phyloP scores from a whole-genome alignment of 495 filamentous ascomycete species.

The Thozetella sp. region DNA sequence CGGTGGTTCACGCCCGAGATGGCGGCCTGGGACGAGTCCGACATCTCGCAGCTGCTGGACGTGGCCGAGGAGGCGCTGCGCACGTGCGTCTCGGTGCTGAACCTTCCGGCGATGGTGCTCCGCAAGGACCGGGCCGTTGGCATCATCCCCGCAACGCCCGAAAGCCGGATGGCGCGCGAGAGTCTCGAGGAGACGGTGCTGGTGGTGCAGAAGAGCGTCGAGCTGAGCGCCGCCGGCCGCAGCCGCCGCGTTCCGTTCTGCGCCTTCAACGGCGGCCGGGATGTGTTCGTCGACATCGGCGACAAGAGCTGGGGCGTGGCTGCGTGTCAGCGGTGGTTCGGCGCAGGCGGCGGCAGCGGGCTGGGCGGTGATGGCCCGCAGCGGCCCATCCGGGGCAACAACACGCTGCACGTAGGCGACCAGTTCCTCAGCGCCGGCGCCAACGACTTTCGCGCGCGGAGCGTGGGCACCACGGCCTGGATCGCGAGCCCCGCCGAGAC shows the following conservation, averaged over 20 bases:
- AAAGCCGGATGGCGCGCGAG: conserved; percentile 76
- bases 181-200: conserved; percentile 95
- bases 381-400: conserved; percentile 42
- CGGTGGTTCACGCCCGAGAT: conserved; percentile 89
- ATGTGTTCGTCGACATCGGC: conserved; percentile 98
- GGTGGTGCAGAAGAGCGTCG: conserved; percentile 87
- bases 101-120: conserved; percentile 73
- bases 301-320: conserved; percentile 96
- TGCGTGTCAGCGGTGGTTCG: conserved; percentile 91
- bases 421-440: conserved; percentile 95
- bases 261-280: conserved; percentile 96
- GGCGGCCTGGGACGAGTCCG: conserved; percentile 76
- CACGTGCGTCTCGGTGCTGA: conserved; percentile 76
- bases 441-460: conserved; percentile 90
- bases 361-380: conserved; percentile 17
- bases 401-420: conserved; percentile 86
- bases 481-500: conserved; percentile 93
- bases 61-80: conserved; percentile 80
- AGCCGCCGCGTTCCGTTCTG: conserved; percentile 79
- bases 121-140: conserved; percentile 95
- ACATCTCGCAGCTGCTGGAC: conserved; percentile 79
- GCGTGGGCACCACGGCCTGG: conserved; percentile 75
- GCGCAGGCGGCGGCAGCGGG: conserved; percentile 61
- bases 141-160: conserved; percentile 66
- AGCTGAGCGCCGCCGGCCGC: conserved; percentile 62